Conservation (phyloP, 352 stramenopile genomes). For the Pythium rishiriense region DNA sequence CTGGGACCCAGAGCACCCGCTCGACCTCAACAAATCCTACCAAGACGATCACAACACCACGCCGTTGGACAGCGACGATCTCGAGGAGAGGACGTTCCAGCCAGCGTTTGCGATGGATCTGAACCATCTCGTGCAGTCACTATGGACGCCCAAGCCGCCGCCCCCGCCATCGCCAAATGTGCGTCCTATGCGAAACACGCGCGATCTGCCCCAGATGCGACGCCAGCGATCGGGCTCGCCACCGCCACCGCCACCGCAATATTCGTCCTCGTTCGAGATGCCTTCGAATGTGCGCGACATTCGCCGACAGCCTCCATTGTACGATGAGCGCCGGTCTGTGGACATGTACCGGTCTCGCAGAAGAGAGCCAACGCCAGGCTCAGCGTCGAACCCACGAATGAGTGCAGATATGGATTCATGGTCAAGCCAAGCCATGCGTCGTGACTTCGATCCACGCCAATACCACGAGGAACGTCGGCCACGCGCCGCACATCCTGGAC, state of each 20-base stretch:
- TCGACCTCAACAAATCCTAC: conserved; percentile 29
- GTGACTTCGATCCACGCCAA: background rate
- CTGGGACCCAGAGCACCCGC: conserved; percentile 26
- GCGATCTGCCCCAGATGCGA: background rate
- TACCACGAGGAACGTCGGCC: background rate
- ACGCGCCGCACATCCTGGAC: background rate
- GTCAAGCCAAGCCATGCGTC: background rate
- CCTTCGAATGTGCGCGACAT: conserved; percentile 13
- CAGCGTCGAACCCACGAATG: background rate
- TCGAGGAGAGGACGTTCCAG: conserved; percentile 15
- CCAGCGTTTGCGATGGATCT: conserved; percentile 28
- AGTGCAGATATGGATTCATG: background rate
- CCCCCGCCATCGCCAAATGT: background rate
- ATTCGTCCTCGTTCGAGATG: background rate
- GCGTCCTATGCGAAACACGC: background rate
- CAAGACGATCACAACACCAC: background rate
- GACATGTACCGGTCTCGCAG: background rate
- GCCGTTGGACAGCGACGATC: conserved; percentile 5
- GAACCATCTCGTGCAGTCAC: conserved; percentile 26
- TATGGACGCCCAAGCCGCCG: conserved; percentile 24
- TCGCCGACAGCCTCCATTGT: background rate
- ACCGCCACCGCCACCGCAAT: background rate
- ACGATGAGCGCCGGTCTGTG: conserved; percentile 6
- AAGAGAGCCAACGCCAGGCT: background rate
- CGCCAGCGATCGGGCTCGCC: conserved; percentile 18